Base-by-base conservation (phyloP, 1,284 basidiomycete genomes). In the Sphagnurus paluster region DNA sequence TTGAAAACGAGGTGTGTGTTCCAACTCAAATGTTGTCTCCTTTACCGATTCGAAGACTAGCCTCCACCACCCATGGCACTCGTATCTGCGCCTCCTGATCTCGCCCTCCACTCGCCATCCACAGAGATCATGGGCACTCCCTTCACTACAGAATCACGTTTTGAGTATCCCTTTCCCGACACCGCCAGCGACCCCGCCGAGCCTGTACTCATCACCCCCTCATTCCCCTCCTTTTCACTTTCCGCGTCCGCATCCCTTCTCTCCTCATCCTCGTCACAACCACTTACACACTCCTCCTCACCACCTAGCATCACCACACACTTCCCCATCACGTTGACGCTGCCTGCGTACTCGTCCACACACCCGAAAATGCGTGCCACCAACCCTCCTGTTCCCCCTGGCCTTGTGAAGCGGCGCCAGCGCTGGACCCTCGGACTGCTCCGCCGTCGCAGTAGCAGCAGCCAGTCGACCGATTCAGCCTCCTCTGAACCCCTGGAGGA, bases 101-200 rank as follows among this genome's bases (percentile, higher is more conserved):
- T 63, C 16, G 38, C 48, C n/a, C 48, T 63, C 4, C 63, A 62
- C 38, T 60, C 64, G 0, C 55, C 63, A 2, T 57, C 58, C 9
- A 58, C 61, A 10, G 56, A 58, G n/a, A 61, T 65, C 39, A 42
- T 67, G 3, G 63, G 64, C 13, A 66, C 66, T 0, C 65, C 66
- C 6, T 67, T 63, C 39, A 59, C 63, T 8, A 64, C 59, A 2
- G 57, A 60, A 30, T 56, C 59, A 1, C 55, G 55, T 10, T 67
- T 62, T 50, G 66, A 67, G 40, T 67, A 67, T 44, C 66, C 66
- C 0, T 67, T 66, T 52, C 66, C 65, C 5, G 63, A 59, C 6
- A 48, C 41, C n/a, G n/a, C n/a, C 6, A 25, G 9, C n/a, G 44
- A 49, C 13, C 32, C 45, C 20, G 44, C 52, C 23, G 20, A 25